Conservation (phyloP, 805 yeast species). For the Hanseniaspora nectarophila region DNA sequence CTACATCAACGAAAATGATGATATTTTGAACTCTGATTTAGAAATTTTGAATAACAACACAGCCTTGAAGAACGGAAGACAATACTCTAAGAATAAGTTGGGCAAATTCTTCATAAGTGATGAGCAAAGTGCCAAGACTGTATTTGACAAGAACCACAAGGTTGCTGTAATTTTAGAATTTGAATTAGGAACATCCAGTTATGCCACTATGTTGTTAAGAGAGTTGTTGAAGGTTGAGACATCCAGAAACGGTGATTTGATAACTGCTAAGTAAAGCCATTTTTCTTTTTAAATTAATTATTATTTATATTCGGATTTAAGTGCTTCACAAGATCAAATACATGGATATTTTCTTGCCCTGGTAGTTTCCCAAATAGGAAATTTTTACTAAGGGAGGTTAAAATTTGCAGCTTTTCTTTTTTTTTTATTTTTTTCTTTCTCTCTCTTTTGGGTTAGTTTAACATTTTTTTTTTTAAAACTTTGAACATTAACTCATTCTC, state of each 20-base stretch:
- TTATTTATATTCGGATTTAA: background rate
- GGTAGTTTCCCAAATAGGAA: background rate
- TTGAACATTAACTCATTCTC: too few species aligned
- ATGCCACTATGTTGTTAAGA: slow-evolving; percentile 95
- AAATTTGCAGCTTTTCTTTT: background rate
- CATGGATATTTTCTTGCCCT: background rate
- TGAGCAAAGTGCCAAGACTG: slow-evolving; percentile 19
- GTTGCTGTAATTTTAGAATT: slow-evolving; percentile 64
- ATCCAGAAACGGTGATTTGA: slow-evolving; percentile 37
- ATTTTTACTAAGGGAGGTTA: background rate
- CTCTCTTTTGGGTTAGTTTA: too few species aligned
- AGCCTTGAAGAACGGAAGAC: slow-evolving; percentile 26
- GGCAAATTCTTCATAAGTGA: slow-evolving; percentile 27
- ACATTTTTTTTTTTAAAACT: too few species aligned
- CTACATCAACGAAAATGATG: slow-evolving; percentile 55
- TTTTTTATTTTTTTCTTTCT: background rate
- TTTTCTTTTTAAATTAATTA: too few species aligned
- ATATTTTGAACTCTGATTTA: slow-evolving; percentile 68
- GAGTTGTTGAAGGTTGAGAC: slow-evolving; percentile 77
- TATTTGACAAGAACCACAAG: slow-evolving; percentile 32
- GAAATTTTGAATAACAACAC: slow-evolving; percentile 37
- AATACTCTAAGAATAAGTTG: slow-evolving; percentile 24
- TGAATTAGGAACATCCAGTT: slow-evolving; percentile 73
- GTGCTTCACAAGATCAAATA: background rate
- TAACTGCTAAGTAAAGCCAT: background rate